A percentile compares a stretch with the other conserved stretches of the same genome.
Conservation (phyloP, 1,139 yeast species). For the Candida buenavistaensis region DNA sequence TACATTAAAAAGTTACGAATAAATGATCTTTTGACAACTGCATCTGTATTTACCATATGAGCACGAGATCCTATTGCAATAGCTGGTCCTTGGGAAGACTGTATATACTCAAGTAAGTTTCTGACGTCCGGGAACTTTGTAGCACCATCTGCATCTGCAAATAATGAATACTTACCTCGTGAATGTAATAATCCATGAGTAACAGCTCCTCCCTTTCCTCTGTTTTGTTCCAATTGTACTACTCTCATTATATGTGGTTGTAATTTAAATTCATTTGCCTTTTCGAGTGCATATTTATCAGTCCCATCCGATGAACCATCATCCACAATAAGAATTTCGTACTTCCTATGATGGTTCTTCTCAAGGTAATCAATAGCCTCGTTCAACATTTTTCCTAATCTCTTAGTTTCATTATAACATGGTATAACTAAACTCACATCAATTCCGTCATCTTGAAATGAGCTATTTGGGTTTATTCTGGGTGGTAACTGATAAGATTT, state of each 20-base stretch:
- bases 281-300: slow-evolving; percentile 62
- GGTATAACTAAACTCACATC: slow-evolving; percentile 81
- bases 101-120: slow-evolving; percentile 49
- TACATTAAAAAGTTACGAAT: slow-evolving; percentile 91
- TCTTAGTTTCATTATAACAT: slow-evolving; percentile 79
- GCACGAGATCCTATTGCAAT: slow-evolving; percentile 93
- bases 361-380: slow-evolving; percentile 68
- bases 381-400: slow-evolving; percentile 73
- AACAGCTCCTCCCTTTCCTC: slow-evolving; percentile 99
- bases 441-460: slow-evolving; percentile 31
- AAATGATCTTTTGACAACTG: slow-evolving; percentile 89
- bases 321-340: slow-evolving; percentile 85
- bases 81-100: slow-evolving; percentile 37
- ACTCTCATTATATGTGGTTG: slow-evolving; percentile 67
- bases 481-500: slow-evolving; percentile 28
- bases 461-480: slow-evolving; percentile 21
- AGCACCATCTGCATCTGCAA: slow-evolving; percentile 99
- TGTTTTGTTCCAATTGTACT: slow-evolving; percentile 63
- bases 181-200: slow-evolving; percentile 84
- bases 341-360: slow-evolving; percentile 30
- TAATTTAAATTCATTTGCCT: slow-evolving; percentile 55
- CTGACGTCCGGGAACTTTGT: slow-evolving; percentile 72
- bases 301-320: slow-evolving; percentile 91
- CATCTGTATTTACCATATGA: slow-evolving; percentile 94
- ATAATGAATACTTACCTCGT: slow-evolving; percentile 72